Evolutionary conservation across 1,284 basidiomycete genomes (phyloP), one percentile per base, ranked within the genome.

Genomic region (Coniophora puteana): DNA sequence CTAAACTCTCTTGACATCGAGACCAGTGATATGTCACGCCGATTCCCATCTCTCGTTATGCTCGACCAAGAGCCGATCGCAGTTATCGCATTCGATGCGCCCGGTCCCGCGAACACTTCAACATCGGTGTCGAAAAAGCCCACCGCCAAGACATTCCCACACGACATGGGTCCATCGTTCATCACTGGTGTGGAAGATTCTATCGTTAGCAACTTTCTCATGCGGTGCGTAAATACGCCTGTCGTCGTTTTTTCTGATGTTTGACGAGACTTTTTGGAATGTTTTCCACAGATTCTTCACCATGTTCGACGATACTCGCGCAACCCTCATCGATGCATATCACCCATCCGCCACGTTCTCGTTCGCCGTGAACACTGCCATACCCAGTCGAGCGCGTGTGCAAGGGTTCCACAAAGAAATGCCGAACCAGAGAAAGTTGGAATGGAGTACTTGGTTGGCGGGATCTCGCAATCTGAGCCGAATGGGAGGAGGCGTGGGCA

Each of bases 341-440:
- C 80, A 89, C 46, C 78, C 87, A 1, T 69, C 78, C 27, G 89
- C 94, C 11, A 93, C 91, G 8, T 93, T 97, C 57, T 95, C 93
- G 0, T 86, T 86, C 60, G 84, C 86, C 11, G 76, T 80, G 51
- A 93, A 93, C 59, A 93, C 93, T 3, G 60, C 71, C 2, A 85
- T 93, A 35, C 89, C 91, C 4, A 66, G 72, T 8, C 86, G 86
- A 16, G 85, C 79, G 0, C 78, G 78, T 40, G 69, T 81, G 45
- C 74, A 79, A 59, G 81, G 86, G 8, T 69, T 78, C 46, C 81
- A 87, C 46, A 69, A 66, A 30, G 73, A 75, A 25, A 71, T 88
- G 67, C 90, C 86, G 26, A 85, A 91, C 61, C 93, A 93, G 65
- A 74, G 79, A 54, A 81, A 85, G 56, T 64, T 93, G 45, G 74